phyloP scores from a whole-genome alignment of 2,329 filamentous ascomycete species.

The Microdochium paspali region DNA sequence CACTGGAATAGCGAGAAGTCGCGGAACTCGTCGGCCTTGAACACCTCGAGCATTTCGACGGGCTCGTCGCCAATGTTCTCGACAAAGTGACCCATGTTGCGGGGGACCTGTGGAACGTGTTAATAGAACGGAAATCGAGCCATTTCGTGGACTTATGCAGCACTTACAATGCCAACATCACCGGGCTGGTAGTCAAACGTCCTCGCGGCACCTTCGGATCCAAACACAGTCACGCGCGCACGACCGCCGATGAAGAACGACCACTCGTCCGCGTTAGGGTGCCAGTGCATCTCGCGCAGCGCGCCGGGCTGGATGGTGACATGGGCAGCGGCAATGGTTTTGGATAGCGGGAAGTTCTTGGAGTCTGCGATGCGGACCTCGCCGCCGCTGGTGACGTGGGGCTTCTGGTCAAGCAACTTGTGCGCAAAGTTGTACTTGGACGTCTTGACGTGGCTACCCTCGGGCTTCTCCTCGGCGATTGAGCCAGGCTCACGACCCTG shows the following conservation, averaged over 20 bases:
- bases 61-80: slow-evolving; percentile 74
- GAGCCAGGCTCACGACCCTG: slow-evolving; percentile 55
- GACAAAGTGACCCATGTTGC: slow-evolving; percentile 73
- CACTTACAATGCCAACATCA: slow-evolving; percentile 57
- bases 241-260: slow-evolving; percentile 67
- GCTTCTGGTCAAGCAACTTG: slow-evolving; percentile 60
- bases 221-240: slow-evolving; percentile 67
- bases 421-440: slow-evolving; percentile 63
- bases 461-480: slow-evolving; percentile 56
- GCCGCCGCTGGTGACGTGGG: slow-evolving; percentile 57
- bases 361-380: slow-evolving; percentile 67
- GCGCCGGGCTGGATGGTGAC: slow-evolving; percentile 63
- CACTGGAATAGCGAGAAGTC: slow-evolving; percentile 69
- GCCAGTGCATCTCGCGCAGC: slow-evolving; percentile 76
- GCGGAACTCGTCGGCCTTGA: slow-evolving; percentile 60
- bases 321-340: slow-evolving; percentile 63
- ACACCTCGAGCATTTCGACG: slow-evolving; percentile 67
- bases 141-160: background rate
- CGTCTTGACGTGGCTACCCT: slow-evolving; percentile 51
- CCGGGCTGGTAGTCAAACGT: slow-evolving; percentile 70
- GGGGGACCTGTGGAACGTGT: slow-evolving; percentile 34
- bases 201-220: slow-evolving; percentile 55
- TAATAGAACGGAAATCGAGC: background rate
- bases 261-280: slow-evolving; percentile 72
- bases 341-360: slow-evolving; percentile 65